A percentile compares a stretch with the other conserved stretches of the same genome.
phyloP scores from a whole-genome alignment of 2,329 filamentous ascomycete genomes.

The Metarhizium robertsii region DNA sequence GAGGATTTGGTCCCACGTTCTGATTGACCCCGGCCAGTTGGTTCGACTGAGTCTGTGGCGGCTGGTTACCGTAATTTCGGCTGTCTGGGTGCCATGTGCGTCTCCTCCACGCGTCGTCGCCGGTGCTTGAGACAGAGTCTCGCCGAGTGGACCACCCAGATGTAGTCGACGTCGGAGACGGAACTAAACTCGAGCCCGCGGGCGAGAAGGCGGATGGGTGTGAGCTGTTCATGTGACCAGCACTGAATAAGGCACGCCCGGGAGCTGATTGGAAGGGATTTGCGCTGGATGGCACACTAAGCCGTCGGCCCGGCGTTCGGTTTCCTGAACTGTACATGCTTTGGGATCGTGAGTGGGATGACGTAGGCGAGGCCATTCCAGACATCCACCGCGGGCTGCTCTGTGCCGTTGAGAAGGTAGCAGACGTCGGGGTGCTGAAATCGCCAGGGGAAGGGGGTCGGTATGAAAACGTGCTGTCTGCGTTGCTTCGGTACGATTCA shows the following conservation, averaged over 20 bases:
- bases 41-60: slow-evolving; percentile 45
- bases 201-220: slow-evolving; percentile 45
- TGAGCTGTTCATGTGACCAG: slow-evolving; percentile 46
- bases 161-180: slow-evolving; percentile 57
- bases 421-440: slow-evolving; percentile 74
- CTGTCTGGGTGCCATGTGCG: slow-evolving; percentile 88
- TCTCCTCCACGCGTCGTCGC: slow-evolving; percentile 70
- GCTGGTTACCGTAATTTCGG: slow-evolving; percentile 51
- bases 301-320: slow-evolving; percentile 59
- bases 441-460: slow-evolving; percentile 61
- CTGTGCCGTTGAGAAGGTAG: slow-evolving; percentile 68
- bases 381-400: slow-evolving; percentile 69
- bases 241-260: slow-evolving; percentile 44
- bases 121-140: slow-evolving; percentile 51
- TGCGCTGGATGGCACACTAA: slow-evolving; percentile 71
- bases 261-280: slow-evolving; percentile 65
- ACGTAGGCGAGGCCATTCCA: slow-evolving; percentile 61
- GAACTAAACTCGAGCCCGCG: slow-evolving; percentile 47
- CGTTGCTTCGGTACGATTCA: slow-evolving; percentile 58
- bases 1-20: slow-evolving; percentile 46
- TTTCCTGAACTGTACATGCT: slow-evolving; percentile 60
- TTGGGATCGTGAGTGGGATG: slow-evolving; percentile 58
- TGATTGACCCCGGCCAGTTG: slow-evolving; percentile 71
- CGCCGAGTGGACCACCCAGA: slow-evolving; percentile 51
- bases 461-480: slow-evolving; percentile 54